Evolutionary conservation across 2,329 filamentous ascomycete genomes (phyloP).

Genomic region (Lachnellula hyalina): DNA sequence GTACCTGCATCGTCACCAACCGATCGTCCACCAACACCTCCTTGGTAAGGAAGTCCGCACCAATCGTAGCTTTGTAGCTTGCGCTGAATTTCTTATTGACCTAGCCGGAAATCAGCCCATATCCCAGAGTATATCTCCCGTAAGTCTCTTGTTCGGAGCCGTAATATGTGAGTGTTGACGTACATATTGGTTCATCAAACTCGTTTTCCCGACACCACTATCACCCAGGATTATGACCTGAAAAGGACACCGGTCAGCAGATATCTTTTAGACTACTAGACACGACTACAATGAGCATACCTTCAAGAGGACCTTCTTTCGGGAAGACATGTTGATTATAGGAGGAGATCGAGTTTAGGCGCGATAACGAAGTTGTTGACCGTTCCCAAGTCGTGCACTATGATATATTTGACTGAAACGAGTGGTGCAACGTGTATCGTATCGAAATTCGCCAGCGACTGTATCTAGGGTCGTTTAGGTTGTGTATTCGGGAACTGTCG

Average conservation of each 20-base stretch:
- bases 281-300: constrained; percentile 35
- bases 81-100: constrained; percentile 99
- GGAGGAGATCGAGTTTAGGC: constrained; percentile 5
- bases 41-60: constrained; percentile 96
- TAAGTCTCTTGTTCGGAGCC: background rate
- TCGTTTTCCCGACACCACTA: constrained; percentile 98
- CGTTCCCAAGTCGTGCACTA: background rate
- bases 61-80: constrained; percentile 99
- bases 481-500: background rate
- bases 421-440: background rate
- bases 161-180: constrained; percentile 32
- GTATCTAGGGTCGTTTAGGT: background rate
- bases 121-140: background rate
- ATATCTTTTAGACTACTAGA: background rate
- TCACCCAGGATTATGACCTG: constrained; percentile 99
- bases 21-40: constrained; percentile 96
- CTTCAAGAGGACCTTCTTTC: constrained; percentile 66
- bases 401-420: background rate
- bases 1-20: constrained; percentile 96
- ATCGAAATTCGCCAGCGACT: background rate
- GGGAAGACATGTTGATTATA: constrained; percentile 44
- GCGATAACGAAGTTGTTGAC: constrained; percentile 20
- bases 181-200: constrained; percentile 99
- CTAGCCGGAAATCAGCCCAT: constrained; percentile 41
- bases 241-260: constrained; percentile 3